phyloP scores from a whole-genome alignment of 768 basidiomycete genomes.

The Mycena capillaripes region DNA sequence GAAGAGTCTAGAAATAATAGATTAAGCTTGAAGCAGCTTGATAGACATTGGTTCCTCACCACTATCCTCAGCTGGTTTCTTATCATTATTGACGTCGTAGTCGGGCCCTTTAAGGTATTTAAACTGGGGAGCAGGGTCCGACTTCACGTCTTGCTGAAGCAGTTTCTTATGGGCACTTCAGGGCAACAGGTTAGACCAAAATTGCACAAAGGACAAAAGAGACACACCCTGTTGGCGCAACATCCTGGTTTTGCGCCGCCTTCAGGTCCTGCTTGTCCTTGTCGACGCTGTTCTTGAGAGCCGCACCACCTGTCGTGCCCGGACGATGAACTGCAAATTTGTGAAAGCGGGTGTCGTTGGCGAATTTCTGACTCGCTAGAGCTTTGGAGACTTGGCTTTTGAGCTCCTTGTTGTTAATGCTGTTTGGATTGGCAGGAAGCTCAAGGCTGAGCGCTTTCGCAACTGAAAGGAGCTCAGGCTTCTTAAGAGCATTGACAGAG shows the following conservation, averaged over 20 bases:
- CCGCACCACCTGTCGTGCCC: neutral
- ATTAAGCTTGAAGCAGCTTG: no score
- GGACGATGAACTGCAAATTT: neutral
- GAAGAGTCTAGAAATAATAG: no score
- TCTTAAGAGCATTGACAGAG: neutral
- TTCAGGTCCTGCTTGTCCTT: conserved; percentile 3
- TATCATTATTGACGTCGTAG: neutral
- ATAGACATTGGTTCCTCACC: neutral
- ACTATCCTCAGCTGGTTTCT: neutral
- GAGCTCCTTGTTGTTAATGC: neutral
- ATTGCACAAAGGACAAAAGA: neutral
- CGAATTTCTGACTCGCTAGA: neutral
- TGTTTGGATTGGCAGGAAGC: neutral
- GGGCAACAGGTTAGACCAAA: neutral
- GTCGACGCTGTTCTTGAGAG: neutral
- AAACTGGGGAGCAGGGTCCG: conserved; percentile 12
- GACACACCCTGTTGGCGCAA: conserved; percentile 12
- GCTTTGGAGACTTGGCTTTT: neutral
- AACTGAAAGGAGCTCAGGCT: neutral
- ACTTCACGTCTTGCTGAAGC: neutral
- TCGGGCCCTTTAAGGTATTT: neutral
- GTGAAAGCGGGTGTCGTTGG: neutral
- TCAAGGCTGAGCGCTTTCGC: neutral
- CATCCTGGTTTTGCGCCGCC: neutral
- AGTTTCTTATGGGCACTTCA: conserved; percentile 1